Base-by-base conservation (phyloP, 2,329 filamentous ascomycete genomes). In the Trichoderma afroharzianum region DNA sequence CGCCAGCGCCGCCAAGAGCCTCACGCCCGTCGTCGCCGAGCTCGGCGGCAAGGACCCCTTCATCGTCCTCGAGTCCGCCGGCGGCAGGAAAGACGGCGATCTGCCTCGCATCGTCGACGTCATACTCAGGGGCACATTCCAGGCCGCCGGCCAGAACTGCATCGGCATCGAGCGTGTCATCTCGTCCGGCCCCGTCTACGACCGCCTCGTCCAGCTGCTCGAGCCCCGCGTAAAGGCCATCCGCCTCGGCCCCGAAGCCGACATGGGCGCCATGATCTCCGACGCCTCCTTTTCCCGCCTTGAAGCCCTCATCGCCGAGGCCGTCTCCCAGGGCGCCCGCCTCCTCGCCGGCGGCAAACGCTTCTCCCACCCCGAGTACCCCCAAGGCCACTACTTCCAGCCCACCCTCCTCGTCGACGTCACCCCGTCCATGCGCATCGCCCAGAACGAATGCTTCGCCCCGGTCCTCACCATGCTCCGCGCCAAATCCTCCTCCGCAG, bases 131-230 rank as follows among this genome's bases (percentile, higher is more conserved):
- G 96, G 95, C 67, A 94, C 93, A 11, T 99, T 98, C 83, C 96
- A 99, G 82, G 94, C 94, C 66, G 92, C 94, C 18, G 96, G 96
- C 1, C 96, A 99, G 81, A 99, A 99, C 83, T 99, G 96, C 82
- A 95, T 99, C 78, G 96, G 96, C 70, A 95, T 98, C 75, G 96
- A 99, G 83, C 92, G 96, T 70, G 91, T 98, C 78, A 91, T 98
- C 76, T 93, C 92, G 28, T 87, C 93, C 18, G 91, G 93, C 1
- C 85, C 83, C n/a, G 86, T 93, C 66, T 97, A 98, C 83, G 86
- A 92, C 73, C 85, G 85, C 70, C 88, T 99, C 26, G 83, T 97
- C 67, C 81, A 85, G 6, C 85, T 90, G 73, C 88, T 99, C 24
- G 87, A 90, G 66, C 91, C 92, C 12, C 91, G 92, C 73, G 93